Evolutionary conservation across 495 filamentous ascomycete genomes (phyloP).

Genomic region (Pyrenula aspistea): DNA sequence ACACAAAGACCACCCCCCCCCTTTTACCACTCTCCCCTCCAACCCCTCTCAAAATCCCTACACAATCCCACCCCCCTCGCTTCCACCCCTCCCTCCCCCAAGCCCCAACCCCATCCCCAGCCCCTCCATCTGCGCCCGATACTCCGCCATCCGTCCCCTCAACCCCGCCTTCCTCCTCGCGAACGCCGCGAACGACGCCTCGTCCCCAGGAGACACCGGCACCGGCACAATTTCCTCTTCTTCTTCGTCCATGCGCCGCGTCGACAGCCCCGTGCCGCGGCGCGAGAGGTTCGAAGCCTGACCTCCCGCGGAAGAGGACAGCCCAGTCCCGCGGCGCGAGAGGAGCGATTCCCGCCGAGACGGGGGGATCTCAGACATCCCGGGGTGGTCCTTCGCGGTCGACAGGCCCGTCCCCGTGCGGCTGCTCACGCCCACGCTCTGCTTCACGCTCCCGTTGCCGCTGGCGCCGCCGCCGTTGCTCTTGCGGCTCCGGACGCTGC

Average conservation of each 20-base stretch:
- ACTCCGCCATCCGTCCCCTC: not conserved
- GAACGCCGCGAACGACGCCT: not conserved
- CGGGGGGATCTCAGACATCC: too few species aligned
- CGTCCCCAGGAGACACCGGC: too few species aligned
- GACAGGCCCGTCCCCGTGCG: not conserved
- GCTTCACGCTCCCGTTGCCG: not conserved
- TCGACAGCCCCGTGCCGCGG: not conserved
- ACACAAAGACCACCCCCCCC: too few species aligned
- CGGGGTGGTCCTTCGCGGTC: not conserved
- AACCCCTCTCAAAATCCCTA: too few species aligned
- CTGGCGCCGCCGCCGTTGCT: not conserved
- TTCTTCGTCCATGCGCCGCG: not conserved
- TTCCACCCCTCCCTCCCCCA: not conserved
- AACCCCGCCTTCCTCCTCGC: not conserved
- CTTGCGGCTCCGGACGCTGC: not conserved
- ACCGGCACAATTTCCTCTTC: not conserved
- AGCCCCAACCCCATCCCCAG: not conserved
- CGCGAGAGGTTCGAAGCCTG: not conserved
- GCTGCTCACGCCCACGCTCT: not conserved
- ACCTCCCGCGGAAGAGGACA: too few species aligned
- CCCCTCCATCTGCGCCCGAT: not conserved
- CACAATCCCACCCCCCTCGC: not conserved
- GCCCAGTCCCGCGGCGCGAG: not conserved
- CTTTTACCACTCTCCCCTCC: too few species aligned
- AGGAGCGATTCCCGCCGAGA: not conserved